Evolutionary conservation across 2,329 filamentous ascomycete genomes (phyloP), one percentile per base, ranked within the genome.

Genomic region (Nemania abortiva): DNA sequence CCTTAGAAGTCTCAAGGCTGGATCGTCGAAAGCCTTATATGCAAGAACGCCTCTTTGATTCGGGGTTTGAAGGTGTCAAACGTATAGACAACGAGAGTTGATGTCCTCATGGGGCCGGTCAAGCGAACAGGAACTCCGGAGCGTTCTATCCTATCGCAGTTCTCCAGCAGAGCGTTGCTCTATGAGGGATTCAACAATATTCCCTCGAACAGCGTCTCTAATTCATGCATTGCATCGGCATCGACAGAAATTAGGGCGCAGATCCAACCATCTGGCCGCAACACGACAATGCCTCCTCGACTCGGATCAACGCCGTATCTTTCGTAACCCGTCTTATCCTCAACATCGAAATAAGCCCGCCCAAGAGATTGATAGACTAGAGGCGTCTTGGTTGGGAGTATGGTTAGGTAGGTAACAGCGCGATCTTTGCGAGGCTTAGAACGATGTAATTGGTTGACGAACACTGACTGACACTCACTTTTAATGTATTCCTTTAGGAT

Each of bases 191-290:
- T 22, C 29, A 55, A 4, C 3, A 67, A 55, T 39, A 70, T 63
- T 20, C n/a, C 24, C 10, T 18, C 18, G 15, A 70, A 70, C 9
- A 68, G 11, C 6, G 6, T 27, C 29, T 70, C 68, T 15, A 70
- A 24, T 49, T 65, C 37, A 24, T 29, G 6, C 24, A 20, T 15
- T 20, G 39, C 61, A 56, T 64, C 53, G 11, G 1, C 39, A 47
- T 55, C 60, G 6, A 56, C 13, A 3, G 63, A 24, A 24, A 70
- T n/a, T 15, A 69, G 11, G 15, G 60, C 60, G 24, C 67, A 72
- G 47, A 77, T 72, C 74, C 74, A 77, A 29, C 75, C 75, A 52
- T 77, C 75, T 1, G 75, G 75, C 18, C 75, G 70, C 42, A 75
- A 37, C 4, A 77, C 69, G 15, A 74, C 65, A 29, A 77, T 45